Base-by-base conservation (phyloP, 2,329 filamentous ascomycete genomes). In the Colletotrichum truncatum region DNA sequence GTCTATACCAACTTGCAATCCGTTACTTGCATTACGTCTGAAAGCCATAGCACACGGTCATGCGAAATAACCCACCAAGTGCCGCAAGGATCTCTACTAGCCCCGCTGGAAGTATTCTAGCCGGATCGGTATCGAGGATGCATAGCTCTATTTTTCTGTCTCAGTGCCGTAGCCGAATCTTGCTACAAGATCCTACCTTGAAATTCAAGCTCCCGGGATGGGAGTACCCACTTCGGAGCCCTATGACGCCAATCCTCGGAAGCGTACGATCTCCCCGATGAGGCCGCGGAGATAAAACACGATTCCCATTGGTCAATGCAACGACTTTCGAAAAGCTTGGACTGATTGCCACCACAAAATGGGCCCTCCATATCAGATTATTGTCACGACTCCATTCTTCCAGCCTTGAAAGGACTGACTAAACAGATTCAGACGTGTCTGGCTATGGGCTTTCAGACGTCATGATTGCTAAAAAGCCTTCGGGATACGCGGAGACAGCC, bases 181-280 rank as follows among this genome's bases (percentile, higher is more conserved):
- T 28, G 21, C 32, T 28, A 26, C 12, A 28, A 49, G 10, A 21
- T 49, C 49, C 18, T 18, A 39, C 49, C 18, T 53, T 53, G 49
- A 39, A 34, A 14, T 12, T 8, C 14, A 11, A 26, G 25, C 14
- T 54, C 51, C 14, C 36, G 48, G 36, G 32, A 39, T 48, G 38
- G 18, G 6, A 12, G 41, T 23, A 23, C 12, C 39, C 38, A 46
- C 16, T 45, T 4, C 49, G 38, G 39, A 39, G 45, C 52, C 32
- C 59, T 56, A 56, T 62, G 59, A 62, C 59, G 59, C 52, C 36
- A 63, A 14, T 21, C 3, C 6, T 25, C 53, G 53, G 36, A 63
- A 63, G n/a, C 4, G 9, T 28, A 18, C 34, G 11, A 45, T 52
- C 52, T 58, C 32, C 25, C 43, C 43, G 54, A 10, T 14, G 43